A percentile compares a stretch with the other conserved stretches of the same genome.
phyloP scores from a whole-genome alignment of 2,329 filamentous ascomycete genomes.

The Tolypocladium ovalisporum region DNA sequence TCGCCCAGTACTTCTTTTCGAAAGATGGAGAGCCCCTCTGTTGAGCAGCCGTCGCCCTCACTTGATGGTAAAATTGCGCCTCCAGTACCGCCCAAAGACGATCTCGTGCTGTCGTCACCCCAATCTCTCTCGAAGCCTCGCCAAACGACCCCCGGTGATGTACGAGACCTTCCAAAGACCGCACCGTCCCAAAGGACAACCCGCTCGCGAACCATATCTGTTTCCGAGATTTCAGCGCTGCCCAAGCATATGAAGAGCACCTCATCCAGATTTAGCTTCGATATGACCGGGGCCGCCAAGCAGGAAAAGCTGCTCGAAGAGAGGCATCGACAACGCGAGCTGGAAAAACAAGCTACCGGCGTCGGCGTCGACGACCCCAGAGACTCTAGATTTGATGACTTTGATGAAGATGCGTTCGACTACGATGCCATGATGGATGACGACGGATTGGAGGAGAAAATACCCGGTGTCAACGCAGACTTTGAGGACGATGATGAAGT shows the following conservation, averaged over 20 bases:
- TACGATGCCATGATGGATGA: conserved; percentile 56
- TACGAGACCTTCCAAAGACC: conserved; percentile 8
- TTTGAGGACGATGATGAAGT: conserved; percentile 7
- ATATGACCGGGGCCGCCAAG: conserved; percentile 61
- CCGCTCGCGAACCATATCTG: conserved; percentile 42
- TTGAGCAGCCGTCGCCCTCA: conserved; percentile 3
- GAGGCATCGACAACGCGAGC: conserved; percentile 55
- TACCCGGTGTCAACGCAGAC: conserved; percentile 40
- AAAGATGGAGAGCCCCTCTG: conserved; percentile 7
- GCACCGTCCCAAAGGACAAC: conserved; percentile 17
- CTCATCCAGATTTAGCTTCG: conserved; percentile 72
- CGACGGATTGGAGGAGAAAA: conserved; percentile 55
- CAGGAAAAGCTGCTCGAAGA: conserved; percentile 63
- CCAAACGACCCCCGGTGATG: conserved; percentile 8
- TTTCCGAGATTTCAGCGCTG: conserved; percentile 38
- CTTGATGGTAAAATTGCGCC: conserved; percentile 12
- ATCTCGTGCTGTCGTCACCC: conserved; percentile 10
- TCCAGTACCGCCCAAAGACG: conserved; percentile 29
- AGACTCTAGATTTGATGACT: conserved; percentile 49
- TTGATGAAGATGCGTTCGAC: conserved; percentile 49
- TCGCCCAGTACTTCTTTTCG: conserved; percentile 16
- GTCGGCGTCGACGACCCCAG: conserved; percentile 22
- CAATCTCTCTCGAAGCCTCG: conserved; percentile 10
- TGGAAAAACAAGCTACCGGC: conserved; percentile 42
- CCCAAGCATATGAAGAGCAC: conserved; percentile 64